A percentile compares a stretch with the other conserved stretches of the same genome.
Conservation (phyloP, 805 yeast species). For the Spathaspora arborariae region DNA sequence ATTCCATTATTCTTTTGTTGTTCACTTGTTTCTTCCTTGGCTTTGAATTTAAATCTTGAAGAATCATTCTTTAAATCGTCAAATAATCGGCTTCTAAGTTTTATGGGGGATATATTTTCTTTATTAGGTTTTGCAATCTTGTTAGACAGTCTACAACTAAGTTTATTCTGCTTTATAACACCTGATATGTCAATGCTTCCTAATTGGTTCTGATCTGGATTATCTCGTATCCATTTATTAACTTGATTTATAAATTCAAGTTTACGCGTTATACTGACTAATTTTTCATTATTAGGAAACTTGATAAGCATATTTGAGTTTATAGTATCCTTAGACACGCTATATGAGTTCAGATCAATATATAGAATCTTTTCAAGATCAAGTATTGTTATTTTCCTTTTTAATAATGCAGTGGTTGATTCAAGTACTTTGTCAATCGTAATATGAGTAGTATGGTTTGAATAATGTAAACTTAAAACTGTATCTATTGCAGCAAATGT, state of each 20-base stretch:
- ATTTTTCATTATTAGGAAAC: conserved; percentile 3
- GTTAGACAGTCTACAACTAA: conserved; percentile 2
- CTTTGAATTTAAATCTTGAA: conserved; percentile 33
- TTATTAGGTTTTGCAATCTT: conserved; percentile 7
- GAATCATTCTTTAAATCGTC: conserved; percentile 28
- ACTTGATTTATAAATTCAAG: conserved; percentile 12
- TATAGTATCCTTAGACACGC: conserved; percentile 6
- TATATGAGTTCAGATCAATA: conserved; percentile 5
- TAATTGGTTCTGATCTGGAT: conserved; percentile 10
- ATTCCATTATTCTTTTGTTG: conserved; percentile 21
- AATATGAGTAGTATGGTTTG: conserved; percentile 28
- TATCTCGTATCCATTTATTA: conserved; percentile 20
- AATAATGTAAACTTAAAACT: conserved; percentile 28
- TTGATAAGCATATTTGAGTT: conserved; percentile 7
- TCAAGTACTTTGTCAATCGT: conserved; percentile 17
- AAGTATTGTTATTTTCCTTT: conserved; percentile 14
- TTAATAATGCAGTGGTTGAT: conserved; percentile 16
- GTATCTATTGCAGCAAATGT: conserved; percentile 28
- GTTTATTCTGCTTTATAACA: not conserved
- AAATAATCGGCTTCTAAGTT: conserved; percentile 9
- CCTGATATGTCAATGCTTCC: not conserved
- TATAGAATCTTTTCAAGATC: conserved; percentile 17
- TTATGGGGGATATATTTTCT: conserved; percentile 9
- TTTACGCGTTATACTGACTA: conserved; percentile 13
- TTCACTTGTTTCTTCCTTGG: conserved; percentile 16